These are phyloP conservation scores for Phytophthora palmivora DNA, from an alignment of 352 stramenopile species.

Conservation along the genomic window DNA sequence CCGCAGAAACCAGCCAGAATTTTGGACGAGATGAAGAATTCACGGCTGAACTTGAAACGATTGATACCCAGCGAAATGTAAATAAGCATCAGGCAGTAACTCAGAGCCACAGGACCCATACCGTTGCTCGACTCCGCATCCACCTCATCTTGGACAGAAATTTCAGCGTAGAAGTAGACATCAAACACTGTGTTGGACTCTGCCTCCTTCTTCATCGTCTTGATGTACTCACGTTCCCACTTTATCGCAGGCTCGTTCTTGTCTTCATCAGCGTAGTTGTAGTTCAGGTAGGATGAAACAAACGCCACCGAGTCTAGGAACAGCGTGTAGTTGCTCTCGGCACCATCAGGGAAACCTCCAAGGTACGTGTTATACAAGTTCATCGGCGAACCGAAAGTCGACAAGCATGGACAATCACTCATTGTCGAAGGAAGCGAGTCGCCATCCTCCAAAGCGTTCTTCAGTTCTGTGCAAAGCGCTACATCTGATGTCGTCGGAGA, in stretches of 20 bases:
- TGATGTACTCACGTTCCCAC: conserved; percentile 66
- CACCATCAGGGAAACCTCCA: conserved; percentile 54
- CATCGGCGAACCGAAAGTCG: conserved; percentile 68
- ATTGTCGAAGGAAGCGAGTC: conserved; percentile 60
- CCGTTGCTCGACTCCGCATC: conserved; percentile 50
- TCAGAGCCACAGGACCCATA: conserved; percentile 51
- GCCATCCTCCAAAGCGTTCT: conserved; percentile 36
- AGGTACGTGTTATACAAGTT: conserved; percentile 77
- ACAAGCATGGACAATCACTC: conserved; percentile 70
- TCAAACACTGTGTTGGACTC: conserved; percentile 49
- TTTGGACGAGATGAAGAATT: conserved; percentile 64
- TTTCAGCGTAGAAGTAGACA: conserved; percentile 64
- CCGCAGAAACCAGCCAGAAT: conserved; percentile 57
- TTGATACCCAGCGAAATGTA: conserved; percentile 76
- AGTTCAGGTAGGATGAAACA: conserved; percentile 62
- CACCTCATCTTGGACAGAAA: conserved; percentile 66
- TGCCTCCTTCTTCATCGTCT: conserved; percentile 51
- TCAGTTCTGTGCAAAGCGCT: conserved; percentile 50
- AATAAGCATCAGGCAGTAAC: conserved; percentile 67
- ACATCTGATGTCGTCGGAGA: conserved; percentile 62
- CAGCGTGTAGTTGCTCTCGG: conserved; percentile 57
- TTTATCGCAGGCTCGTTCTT: conserved; percentile 50
- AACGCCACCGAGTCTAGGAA: conserved; percentile 56
- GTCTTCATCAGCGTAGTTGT: conserved; percentile 64
- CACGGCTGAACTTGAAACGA: conserved; percentile 49